These are phyloP conservation scores for Seiridium cupressi DNA, from an alignment of 2,329 filamentous ascomycete genomes.

Conservation along the genomic window DNA sequence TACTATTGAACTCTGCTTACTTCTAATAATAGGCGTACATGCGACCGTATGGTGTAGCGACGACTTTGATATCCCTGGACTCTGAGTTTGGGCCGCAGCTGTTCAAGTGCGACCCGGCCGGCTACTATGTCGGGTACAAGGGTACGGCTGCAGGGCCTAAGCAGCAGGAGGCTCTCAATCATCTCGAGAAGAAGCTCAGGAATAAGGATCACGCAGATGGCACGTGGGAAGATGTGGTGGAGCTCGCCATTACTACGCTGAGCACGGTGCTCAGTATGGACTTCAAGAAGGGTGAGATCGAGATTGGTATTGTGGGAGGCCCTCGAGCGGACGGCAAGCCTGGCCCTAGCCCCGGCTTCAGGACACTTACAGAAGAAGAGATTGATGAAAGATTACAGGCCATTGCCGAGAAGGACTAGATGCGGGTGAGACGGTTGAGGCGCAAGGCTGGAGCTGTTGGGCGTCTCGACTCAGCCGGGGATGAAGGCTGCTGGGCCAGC, in stretches of 20 bases:
- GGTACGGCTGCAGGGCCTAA: constrained; percentile 95
- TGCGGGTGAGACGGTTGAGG: constrained; percentile 22
- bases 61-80: constrained; percentile 91
- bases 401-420: constrained; percentile 96
- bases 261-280: constrained; percentile 97
- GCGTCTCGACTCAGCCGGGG: background rate
- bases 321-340: constrained; percentile 80
- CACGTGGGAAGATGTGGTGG: constrained; percentile 95
- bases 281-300: constrained; percentile 99
- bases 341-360: constrained; percentile 76
- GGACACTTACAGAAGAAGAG: constrained; percentile 91
- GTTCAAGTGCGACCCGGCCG: constrained; percentile 97
- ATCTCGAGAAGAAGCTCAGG: constrained; percentile 99
- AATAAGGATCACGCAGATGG: constrained; percentile 95
- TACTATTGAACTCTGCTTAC: constrained; percentile 14
- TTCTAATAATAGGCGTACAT: constrained; percentile 73
- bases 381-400: constrained; percentile 97
- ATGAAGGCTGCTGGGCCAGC: constrained; percentile 1
- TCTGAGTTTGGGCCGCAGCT: constrained; percentile 89
- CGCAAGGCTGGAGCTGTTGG: constrained; percentile 19
- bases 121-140: constrained; percentile 98
- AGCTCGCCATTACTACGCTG: constrained; percentile 91
- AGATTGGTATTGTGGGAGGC: constrained; percentile 95
- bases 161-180: constrained; percentile 97
- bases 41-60: constrained; percentile 94